These are phyloP conservation scores for Penicillium coffeae DNA, from an alignment of 495 filamentous ascomycete species.

Conservation along the genomic window DNA sequence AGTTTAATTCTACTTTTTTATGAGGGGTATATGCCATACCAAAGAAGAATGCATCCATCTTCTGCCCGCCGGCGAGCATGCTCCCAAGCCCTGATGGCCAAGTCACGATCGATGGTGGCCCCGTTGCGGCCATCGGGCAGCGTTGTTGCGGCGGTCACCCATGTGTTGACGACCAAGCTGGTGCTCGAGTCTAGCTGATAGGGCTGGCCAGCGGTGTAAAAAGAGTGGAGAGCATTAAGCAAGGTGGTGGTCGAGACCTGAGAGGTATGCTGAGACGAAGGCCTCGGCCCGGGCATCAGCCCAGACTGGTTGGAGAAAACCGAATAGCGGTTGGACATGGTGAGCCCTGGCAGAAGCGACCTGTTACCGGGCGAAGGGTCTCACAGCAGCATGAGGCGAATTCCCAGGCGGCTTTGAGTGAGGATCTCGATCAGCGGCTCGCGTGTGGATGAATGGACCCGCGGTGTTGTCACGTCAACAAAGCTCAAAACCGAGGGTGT, in stretches of 20 bases:
- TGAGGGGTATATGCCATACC: conserved; percentile 47
- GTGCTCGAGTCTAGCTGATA: conserved; percentile 87
- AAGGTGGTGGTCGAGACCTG: conserved; percentile 91
- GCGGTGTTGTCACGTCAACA: conserved; percentile 8
- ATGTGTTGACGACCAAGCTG: conserved; percentile 92
- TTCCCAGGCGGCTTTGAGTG: background rate
- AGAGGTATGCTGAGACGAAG: conserved; percentile 58
- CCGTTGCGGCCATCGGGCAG: conserved; percentile 63
- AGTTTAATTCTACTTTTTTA: background rate
- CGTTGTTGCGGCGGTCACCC: conserved; percentile 70
- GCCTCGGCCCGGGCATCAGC: conserved; percentile 49
- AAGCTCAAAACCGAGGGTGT: conserved; percentile 6
- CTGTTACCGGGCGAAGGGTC: background rate
- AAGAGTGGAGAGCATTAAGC: conserved; percentile 85
- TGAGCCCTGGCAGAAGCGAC: conserved; percentile 7
- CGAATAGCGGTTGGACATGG: conserved; percentile 81
- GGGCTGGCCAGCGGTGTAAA: conserved; percentile 75
- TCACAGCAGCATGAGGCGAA: conserved; percentile 10
- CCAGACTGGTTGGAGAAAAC: conserved; percentile 77
- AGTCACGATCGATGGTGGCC: conserved; percentile 72
- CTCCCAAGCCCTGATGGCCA: conserved; percentile 89
- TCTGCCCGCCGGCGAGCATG: conserved; percentile 93
- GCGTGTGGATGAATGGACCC: background rate
- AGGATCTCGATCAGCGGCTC: background rate
- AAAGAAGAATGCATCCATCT: conserved; percentile 88